Evolutionary conservation across 495 filamentous ascomycete genomes (phyloP), one percentile per base, ranked within the genome.

Genomic region (Lichina pygmaea): DNA sequence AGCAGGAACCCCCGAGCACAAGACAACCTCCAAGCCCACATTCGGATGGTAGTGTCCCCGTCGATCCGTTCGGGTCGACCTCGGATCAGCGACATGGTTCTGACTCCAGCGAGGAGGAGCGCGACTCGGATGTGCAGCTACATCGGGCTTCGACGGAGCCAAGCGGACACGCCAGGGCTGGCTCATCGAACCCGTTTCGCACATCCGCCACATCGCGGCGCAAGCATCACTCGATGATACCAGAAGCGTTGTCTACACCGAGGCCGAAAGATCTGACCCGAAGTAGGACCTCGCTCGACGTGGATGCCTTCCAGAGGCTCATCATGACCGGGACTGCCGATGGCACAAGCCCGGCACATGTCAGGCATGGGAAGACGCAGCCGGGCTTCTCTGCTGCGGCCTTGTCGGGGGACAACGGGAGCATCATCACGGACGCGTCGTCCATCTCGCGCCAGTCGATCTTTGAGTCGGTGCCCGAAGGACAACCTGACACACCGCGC

Each of bases 281-380:
- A 16, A 52, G 50, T 12, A 66, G 58, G 45, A 60, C 62, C 16
- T 57, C 62, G 1, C 55, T 77, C 42, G 72, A 77, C 54, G 73
- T 78, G 1, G 64, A 72, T 49, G 69, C 72, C 6, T 77, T 77
- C 50, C 67, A 68, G 50, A 60, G 67, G 48, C 54, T 78, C 17
- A 53, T 77, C 17, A 57, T 78, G 55, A 77, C 72, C 4, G 74
- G 73, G 6, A 61, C 67, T 51, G 55, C 65, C 30, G 62, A 60
- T 8, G 49, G 47, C 6, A 38, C 50, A 7, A 24, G 16, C 32
- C 15, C 45, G 16, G 38, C 45, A 40, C 15, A 8, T 24, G 17
- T 16, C 38, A 17, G 30, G 33, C n/a, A 47, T 40, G 34, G 17
- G 9, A 32, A 10, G 38, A 8, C 53, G 50, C 16, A 45, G 24